phyloP scores from a whole-genome alignment of 139 green algal species.

The Micromonas commoda region DNA sequence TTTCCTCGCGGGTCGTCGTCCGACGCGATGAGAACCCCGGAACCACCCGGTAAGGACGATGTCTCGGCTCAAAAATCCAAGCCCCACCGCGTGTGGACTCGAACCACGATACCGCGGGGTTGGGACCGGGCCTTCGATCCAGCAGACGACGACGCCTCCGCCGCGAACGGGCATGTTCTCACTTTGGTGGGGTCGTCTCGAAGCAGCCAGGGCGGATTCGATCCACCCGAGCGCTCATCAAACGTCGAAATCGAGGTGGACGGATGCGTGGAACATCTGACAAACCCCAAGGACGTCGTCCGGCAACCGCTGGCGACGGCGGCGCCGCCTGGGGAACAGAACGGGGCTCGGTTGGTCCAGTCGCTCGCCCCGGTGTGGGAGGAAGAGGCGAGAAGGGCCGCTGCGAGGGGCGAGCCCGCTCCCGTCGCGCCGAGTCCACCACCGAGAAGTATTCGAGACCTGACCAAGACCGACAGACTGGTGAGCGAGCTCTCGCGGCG shows the following conservation, averaged over 20 bases:
- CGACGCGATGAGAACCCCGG: too few relatives aligned
- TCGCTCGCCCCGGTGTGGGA: neutral
- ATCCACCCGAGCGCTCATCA: too few relatives aligned
- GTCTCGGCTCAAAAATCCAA: neutral
- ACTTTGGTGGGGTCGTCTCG: too few relatives aligned
- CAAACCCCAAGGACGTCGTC: neutral
- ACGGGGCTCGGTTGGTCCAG: neutral
- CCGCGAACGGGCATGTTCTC: too few relatives aligned
- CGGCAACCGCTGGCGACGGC: neutral
- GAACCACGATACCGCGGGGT: neutral
- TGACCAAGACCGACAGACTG: neutral
- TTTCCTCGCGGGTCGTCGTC: neutral
- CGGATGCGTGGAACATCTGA: neutral
- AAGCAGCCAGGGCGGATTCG: too few relatives aligned
- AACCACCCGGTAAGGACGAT: too few relatives aligned
- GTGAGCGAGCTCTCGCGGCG: neutral
- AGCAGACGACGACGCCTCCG: neutral
- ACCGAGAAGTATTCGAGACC: neutral
- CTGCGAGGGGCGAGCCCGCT: too few relatives aligned
- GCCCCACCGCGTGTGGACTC: neutral
- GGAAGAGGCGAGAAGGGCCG: neutral
- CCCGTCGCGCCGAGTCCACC: too few relatives aligned
- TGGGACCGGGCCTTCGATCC: neutral
- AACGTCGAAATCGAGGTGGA: neutral
- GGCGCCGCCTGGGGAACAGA: too few relatives aligned